Base-by-base conservation (phyloP, 2,329 filamentous ascomycete species). In the Talaromyces atroroseus region DNA sequence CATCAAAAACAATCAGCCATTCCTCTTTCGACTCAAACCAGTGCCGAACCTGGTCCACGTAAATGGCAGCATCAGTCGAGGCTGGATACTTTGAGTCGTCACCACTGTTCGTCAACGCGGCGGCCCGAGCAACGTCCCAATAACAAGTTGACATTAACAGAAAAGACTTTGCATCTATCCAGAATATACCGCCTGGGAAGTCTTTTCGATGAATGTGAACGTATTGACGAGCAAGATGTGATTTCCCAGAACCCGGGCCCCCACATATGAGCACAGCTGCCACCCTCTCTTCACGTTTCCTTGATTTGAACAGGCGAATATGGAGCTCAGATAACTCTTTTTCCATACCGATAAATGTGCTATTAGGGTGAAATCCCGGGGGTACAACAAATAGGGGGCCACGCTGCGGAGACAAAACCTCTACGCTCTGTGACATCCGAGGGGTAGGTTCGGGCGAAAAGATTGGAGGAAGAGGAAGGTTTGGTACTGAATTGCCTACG, bases 1-100 rank as follows among this genome's bases (percentile, higher is more conserved):
- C 86, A 60, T 89, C 86, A 40, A 89, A 79, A 1, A 89, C 76
- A 26, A 89, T 68, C 1, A 89, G 74, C 86, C 86, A 89, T 7
- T 82, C 77, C n/a, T 82, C 75, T 20, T 79, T 80, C 20, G 71
- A 71, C 60, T 82, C 81, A 45, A 89, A 77, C 85, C 86, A 88
- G 21, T 74, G 72, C 18, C 79, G 78, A 8, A 88, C 85, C 1
- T 78, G 71, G 20, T 78, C 76, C 10, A 87, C 78, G 63, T 83
- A 82, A 29, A 76, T 74, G 50, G 63, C 65, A 34, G 80, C 73
- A 36, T 77, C 73, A 26, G 68, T 64, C 16, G 70, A 72, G 14
- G 67, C 62, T 2, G 66, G 64, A 53, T 46, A 52, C 16, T 75
- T 71, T n/a, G 67, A 65, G 10, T 71, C 66, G 20, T 74, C 68